phyloP scores from a whole-genome alignment of 225 moss, liverwort and hornwort genomes.

The Marchantia paleacea region DNA sequence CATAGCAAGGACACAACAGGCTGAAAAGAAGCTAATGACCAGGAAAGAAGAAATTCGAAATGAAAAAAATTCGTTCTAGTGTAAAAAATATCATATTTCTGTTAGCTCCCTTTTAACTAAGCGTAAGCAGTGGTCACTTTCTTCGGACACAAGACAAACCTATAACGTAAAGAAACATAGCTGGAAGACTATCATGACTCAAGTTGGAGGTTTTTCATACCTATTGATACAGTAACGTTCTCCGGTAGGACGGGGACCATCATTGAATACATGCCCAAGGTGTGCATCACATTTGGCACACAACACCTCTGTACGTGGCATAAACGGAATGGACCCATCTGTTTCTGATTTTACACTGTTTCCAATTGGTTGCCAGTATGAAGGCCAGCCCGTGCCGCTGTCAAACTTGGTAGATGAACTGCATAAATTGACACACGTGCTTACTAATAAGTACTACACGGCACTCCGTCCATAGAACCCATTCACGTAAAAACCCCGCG shows the following conservation, averaged over 20 bases:
- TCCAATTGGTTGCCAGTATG: conserved; percentile 67
- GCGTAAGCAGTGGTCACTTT: no score
- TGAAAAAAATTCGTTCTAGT: no score
- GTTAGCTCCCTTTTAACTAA: no score
- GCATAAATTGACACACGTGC: conserved; percentile 15
- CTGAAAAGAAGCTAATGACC: background rate
- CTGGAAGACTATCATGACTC: no score
- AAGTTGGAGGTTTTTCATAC: conserved; percentile 20
- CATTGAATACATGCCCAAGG: conserved; percentile 87
- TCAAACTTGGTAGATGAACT: conserved; percentile 89
- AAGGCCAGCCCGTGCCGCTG: conserved; percentile 97
- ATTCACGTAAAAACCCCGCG: no score
- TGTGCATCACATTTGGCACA: conserved; percentile 81
- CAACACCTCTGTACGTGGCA: conserved; percentile 90
- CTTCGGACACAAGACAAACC: no score
- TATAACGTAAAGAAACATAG: no score
- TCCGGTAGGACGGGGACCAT: conserved; percentile 77
- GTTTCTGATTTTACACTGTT: conserved; percentile 77
- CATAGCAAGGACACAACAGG: background rate
- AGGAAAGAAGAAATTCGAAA: no score
- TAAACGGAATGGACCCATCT: conserved; percentile 83
- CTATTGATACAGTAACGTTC: conserved; percentile 96
- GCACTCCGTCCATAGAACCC: no score
- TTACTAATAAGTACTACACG: no score
- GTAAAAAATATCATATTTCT: no score